A percentile compares a stretch with the other conserved stretches of the same genome.
phyloP scores from a whole-genome alignment of 441 rosid species.

The Erodium trifolium region DNA sequence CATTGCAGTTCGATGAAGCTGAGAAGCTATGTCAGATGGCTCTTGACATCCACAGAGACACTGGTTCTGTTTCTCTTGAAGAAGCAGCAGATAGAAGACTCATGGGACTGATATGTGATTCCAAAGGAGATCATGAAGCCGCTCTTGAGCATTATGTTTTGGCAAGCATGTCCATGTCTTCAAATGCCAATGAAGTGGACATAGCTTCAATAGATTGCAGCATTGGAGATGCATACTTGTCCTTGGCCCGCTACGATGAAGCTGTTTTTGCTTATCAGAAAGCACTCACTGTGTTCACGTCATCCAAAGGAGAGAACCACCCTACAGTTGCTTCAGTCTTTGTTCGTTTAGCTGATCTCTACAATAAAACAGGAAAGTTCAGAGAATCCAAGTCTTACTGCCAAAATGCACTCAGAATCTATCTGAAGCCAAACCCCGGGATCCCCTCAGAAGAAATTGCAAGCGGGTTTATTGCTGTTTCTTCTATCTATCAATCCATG shows the following conservation, averaged over 20 bases:
- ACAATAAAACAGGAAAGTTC: conserved; percentile 64
- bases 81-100: conserved; percentile 83
- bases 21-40: conserved; percentile 70
- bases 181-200: conserved; percentile 54
- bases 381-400: conserved; percentile 77
- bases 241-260: conserved; percentile 77
- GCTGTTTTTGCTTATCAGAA: conserved; percentile 80
- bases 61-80: conserved; percentile 49
- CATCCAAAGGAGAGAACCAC: conserved; percentile 70
- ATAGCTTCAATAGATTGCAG: conserved; percentile 75
- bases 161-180: conserved; percentile 83
- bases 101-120: conserved; percentile 74
- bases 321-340: conserved; percentile 70
- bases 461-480: conserved; percentile 62
- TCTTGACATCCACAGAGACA: too few relatives aligned
- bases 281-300: conserved; percentile 66
- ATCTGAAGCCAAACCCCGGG: conserved; percentile 47
- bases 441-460: conserved; percentile 70
- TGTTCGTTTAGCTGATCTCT: conserved; percentile 76
- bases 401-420: conserved; percentile 71
- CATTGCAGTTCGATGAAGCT: conserved; percentile 74
- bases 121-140: conserved; percentile 62
- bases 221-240: conserved; percentile 80
- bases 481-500: conserved; percentile 79
- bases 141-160: conserved; percentile 80